These are phyloP conservation scores for Tricholoma sp. DNA, from an alignment of 768 basidiomycete species.

Conservation along the genomic window DNA sequence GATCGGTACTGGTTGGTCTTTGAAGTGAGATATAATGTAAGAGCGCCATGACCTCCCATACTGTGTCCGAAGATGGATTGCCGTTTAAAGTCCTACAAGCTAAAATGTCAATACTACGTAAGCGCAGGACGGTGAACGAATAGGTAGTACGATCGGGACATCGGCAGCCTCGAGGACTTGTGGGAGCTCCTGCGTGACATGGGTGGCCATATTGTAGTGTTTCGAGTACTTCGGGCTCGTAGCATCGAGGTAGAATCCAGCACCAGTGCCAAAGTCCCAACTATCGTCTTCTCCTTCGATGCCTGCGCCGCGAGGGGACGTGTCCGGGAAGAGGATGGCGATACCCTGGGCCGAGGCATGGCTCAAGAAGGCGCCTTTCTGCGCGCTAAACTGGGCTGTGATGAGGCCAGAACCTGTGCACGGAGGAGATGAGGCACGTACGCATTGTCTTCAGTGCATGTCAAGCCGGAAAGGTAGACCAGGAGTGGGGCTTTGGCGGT, in stretches of 20 bases:
- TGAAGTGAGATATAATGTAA: conserved; percentile 83
- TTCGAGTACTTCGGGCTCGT: conserved; percentile 67
- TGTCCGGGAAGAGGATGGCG: conserved; percentile 93
- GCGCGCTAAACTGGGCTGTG: conserved; percentile 46
- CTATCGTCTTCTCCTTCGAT: conserved; percentile 73
- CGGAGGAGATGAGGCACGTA: conserved; percentile 24
- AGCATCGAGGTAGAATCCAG: conserved; percentile 95
- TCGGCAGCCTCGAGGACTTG: conserved; percentile 65
- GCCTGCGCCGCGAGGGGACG: conserved; percentile 89
- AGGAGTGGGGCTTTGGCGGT: conserved; percentile 53
- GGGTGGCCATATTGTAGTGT: conserved; percentile 87
- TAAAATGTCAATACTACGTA: not conserved
- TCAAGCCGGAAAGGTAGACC: conserved; percentile 84
- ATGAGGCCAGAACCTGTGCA: not conserved
- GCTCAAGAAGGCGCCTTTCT: conserved; percentile 91
- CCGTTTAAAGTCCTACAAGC: conserved; percentile 65
- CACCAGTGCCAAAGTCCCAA: conserved; percentile 94
- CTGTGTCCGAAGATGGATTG: conserved; percentile 94
- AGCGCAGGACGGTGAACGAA: not conserved
- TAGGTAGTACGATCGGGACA: conserved; percentile 62
- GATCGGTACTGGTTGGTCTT: conserved; percentile 71
- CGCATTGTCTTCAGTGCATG: conserved; percentile 94
- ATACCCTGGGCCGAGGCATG: conserved; percentile 82
- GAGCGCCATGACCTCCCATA: conserved; percentile 96
- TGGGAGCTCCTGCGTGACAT: conserved; percentile 83